These are phyloP conservation scores for Schwanniomyces sp. DNA, from an alignment of 805 yeast genomes.

Conservation along the genomic window DNA sequence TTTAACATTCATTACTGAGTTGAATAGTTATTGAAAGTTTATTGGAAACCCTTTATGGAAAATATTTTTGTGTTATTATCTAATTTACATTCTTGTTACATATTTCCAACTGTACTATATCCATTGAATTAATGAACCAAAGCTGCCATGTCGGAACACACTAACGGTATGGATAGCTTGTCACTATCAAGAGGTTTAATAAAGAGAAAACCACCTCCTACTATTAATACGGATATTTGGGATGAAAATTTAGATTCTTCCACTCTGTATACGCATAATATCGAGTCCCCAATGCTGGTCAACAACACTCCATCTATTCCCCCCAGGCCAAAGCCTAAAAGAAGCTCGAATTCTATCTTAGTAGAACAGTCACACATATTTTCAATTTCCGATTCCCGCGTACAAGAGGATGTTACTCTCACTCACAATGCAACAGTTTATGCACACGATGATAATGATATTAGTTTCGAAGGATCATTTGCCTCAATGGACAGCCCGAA, in stretches of 20 bases:
- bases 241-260: background rate
- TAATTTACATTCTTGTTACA: background rate
- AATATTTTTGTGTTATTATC: background rate
- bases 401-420: background rate
- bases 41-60: background rate
- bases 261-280: background rate
- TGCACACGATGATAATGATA: constrained; percentile 6
- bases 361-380: background rate
- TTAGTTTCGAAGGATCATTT: constrained; percentile 20
- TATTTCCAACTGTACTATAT: background rate
- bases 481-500: constrained; percentile 30
- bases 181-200: background rate
- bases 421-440: background rate
- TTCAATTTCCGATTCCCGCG: background rate
- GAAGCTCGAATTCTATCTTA: background rate
- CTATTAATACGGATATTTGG: background rate
- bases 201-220: constrained; percentile 6
- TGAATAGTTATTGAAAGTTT: background rate
- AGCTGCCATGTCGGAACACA: background rate
- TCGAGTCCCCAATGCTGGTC: background rate
- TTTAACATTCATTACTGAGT: too few species aligned
- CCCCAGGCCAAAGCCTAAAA: background rate
- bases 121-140: background rate
- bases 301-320: background rate
- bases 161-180: background rate